Percentiles rank a stretch among this genome's conserved stretches.
These are phyloP conservation scores for Scheffersomyces lignicola DNA, from an alignment of 1,139 yeast genomes.

Conservation along the genomic window DNA sequence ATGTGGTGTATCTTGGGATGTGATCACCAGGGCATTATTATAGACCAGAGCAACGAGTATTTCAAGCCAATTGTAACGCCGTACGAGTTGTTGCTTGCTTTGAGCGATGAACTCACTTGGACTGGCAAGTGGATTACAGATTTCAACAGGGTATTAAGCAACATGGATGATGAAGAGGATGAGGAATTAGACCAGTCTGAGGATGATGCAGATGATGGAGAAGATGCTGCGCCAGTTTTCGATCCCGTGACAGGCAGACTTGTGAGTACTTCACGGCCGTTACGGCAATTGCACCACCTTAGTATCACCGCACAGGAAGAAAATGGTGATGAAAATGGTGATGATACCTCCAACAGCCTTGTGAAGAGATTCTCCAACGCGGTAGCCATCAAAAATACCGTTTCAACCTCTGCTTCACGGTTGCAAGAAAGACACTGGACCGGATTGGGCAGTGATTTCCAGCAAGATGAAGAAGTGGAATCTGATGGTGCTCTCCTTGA, in stretches of 20 bases:
- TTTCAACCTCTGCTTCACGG: constrained; percentile 83
- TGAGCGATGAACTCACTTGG: constrained; percentile 77
- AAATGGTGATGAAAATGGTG: constrained; percentile 19
- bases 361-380: constrained; percentile 61
- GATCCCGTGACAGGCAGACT: constrained; percentile 85
- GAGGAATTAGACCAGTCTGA: constrained; percentile 17
- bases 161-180: constrained; percentile 24
- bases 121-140: constrained; percentile 92
- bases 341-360: constrained; percentile 33
- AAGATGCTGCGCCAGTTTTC: constrained; percentile 77
- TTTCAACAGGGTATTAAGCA: constrained; percentile 53
- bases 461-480: constrained; percentile 32
- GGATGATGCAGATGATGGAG: constrained; percentile 25
- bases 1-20: constrained; percentile 95
- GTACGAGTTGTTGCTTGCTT: constrained; percentile 80
- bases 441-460: constrained; percentile 86
- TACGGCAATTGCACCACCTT: constrained; percentile 65
- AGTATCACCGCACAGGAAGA: constrained; percentile 46
- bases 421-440: constrained; percentile 80
- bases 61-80: constrained; percentile 94
- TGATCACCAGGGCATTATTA: constrained; percentile 86
- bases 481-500: constrained; percentile 62
- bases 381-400: constrained; percentile 70
- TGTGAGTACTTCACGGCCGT: constrained; percentile 69
- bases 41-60: constrained; percentile 76